Percentiles rank a stretch among this genome's conserved stretches.
These are phyloP conservation scores for Pestalotiopsis sp. DNA, from an alignment of 2,329 filamentous ascomycete species.

Conservation along the genomic window DNA sequence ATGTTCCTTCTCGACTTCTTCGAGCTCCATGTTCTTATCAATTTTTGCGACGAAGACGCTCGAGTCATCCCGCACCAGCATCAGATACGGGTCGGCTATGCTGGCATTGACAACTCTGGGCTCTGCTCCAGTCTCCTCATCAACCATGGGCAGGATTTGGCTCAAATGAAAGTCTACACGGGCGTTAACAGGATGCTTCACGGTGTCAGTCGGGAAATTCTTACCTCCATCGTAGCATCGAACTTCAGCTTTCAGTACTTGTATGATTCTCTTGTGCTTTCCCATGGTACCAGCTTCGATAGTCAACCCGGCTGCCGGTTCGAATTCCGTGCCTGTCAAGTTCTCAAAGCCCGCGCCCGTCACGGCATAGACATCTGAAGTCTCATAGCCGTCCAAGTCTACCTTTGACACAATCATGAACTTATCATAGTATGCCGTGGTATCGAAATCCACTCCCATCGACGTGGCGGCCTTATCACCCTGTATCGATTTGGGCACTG, in stretches of 20 bases:
- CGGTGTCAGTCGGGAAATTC: slow-evolving; percentile 32
- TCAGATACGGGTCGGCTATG: slow-evolving; percentile 83
- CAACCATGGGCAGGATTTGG: slow-evolving; percentile 90
- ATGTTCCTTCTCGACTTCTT: slow-evolving; percentile 73
- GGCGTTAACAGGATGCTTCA: slow-evolving; percentile 11
- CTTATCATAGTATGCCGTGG: slow-evolving; percentile 68
- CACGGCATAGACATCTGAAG: slow-evolving; percentile 76
- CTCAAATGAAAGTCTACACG: slow-evolving; percentile 76
- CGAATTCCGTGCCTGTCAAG: slow-evolving; percentile 84
- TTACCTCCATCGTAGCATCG: slow-evolving; percentile 87
- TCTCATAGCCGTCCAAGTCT: slow-evolving; percentile 69
- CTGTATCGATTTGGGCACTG: slow-evolving; percentile 62
- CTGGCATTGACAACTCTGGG: slow-evolving; percentile 78
- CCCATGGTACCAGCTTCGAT: slow-evolving; percentile 84
- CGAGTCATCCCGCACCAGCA: slow-evolving; percentile 82
- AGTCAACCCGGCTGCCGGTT: slow-evolving; percentile 83
- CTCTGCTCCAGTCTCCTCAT: slow-evolving; percentile 85
- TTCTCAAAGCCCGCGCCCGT: slow-evolving; percentile 76
- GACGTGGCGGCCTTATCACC: slow-evolving; percentile 51
- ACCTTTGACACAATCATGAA: slow-evolving; percentile 84
- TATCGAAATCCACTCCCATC: slow-evolving; percentile 57
- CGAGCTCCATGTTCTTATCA: slow-evolving; percentile 80
- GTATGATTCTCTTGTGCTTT: slow-evolving; percentile 79
- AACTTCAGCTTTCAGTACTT: slow-evolving; percentile 84
- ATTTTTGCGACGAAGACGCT: slow-evolving; percentile 80